phyloP scores from a whole-genome alignment of 2,329 filamentous ascomycete species.

The Emydomyces testavorans region DNA sequence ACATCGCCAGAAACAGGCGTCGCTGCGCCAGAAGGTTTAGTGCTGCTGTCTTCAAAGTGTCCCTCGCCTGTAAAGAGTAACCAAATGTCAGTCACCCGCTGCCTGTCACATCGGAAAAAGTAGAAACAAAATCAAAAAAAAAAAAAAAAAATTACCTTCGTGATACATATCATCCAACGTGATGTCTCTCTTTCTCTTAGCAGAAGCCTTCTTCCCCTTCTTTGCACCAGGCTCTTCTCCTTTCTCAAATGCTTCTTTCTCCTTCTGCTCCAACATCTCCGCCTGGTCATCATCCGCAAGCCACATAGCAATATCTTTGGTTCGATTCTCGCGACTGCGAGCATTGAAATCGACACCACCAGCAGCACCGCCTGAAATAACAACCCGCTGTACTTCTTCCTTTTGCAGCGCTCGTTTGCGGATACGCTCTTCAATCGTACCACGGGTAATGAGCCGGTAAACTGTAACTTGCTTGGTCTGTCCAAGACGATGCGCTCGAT shows the following conservation, averaged over 20 bases:
- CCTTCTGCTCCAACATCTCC: constrained; percentile 82
- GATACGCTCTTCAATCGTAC: constrained; percentile 96
- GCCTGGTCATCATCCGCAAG: constrained; percentile 94
- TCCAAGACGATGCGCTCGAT: constrained; percentile 91
- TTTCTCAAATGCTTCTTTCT: constrained; percentile 65
- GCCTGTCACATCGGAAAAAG: constrained; percentile 3
- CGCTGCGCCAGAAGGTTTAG: constrained; percentile 72
- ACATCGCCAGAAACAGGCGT: constrained; percentile 54
- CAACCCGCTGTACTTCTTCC: constrained; percentile 94
- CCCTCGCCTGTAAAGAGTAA: constrained; percentile 60
- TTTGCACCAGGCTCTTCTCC: constrained; percentile 43
- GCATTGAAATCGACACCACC: constrained; percentile 95
- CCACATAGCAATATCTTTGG: constrained; percentile 98
- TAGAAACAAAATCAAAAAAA: no score
- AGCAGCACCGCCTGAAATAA: constrained; percentile 74
- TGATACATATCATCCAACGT: constrained; percentile 96
- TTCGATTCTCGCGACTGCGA: constrained; percentile 77
- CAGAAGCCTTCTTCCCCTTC: constrained; percentile 48
- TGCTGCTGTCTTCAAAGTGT: constrained; percentile 77
- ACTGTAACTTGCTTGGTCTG: constrained; percentile 94
- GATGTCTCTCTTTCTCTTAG: constrained; percentile 50
- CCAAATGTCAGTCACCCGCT: constrained; percentile 2
- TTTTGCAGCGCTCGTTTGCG: constrained; percentile 94
- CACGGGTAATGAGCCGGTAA: constrained; percentile 90
- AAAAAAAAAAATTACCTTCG: constrained; percentile 59